Evolutionary conservation across 202 grass and related monocot species (phyloP), one percentile per base, ranked within the genome.

Genomic region (Carex arenaria): DNA sequence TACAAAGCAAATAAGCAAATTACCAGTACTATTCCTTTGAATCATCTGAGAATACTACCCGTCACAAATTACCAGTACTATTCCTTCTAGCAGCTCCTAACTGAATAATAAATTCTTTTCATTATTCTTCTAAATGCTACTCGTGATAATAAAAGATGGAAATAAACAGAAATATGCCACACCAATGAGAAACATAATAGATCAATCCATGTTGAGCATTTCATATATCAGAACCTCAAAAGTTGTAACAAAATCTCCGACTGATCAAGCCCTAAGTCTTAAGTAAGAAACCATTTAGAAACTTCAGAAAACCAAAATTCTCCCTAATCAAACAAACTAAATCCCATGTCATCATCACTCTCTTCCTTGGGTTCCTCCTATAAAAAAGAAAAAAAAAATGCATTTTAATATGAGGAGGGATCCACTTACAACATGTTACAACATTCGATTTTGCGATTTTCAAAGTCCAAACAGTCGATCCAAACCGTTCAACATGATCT

Each of bases 351-450:
- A 47, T 88, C 86, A 81, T 88, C 86, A 81, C 81, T 84, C 55
- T 88, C 86, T 80, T 88, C 86, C 75, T 88, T 88, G 1, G 86
- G 86, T 61, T 88, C 86, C 82, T 88, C 86, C 86, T 88, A 65
- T 40, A n/a, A 62, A 54, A 49, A 45, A 6, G 36, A 38, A 13
- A 86, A 69, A 61, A 55, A 51, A 49, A 36, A 26, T 43, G 36
- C 14, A 49, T 23, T 80, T 43, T 0, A 72, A 32, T 72, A 34
- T 26, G 0, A 26, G 26, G 26, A 26, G 26, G 26, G 26, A 26
- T 26, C 26, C 26, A 26, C 26, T 26, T 26, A 26, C 26, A 26
- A 26, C 26, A 26, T 26, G 26, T 26, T 26, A 26, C 26, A 26
- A 1, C 26, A 26, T 26, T 26, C 26, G 1, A 26, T 26, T 26